Base-by-base conservation (phyloP, 306 rosid species). In the Herpetospermum pedunculosum region DNA sequence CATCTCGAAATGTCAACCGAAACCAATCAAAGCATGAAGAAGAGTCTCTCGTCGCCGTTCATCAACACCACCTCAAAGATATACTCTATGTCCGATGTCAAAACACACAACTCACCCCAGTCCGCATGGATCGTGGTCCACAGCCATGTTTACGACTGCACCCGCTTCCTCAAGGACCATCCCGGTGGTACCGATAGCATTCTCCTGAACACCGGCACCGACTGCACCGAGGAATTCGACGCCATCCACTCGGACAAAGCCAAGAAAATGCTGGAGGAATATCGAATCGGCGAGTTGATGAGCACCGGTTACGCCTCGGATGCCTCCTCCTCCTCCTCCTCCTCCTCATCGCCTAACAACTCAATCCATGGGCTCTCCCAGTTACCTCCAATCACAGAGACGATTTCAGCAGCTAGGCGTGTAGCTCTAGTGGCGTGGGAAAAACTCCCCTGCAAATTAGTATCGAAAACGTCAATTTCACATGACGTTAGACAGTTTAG, bases 241-340 rank as follows among this genome's bases (percentile, higher is more conserved):
- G 94, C 96, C 73, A 92, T 92, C 41, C 98, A 92, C 74, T 92
- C 96, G 11, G 89, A 85, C 76, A 92, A 87, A 73, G 98, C 98
- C 73, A 88, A 87, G 80, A 81, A 81, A 34, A 74, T 89, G 82
- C 87, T 92, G 15, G 84, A 92, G 16, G 90, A 84, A 0, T 90
- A 81, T 79, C 74, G 85, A 11, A 84, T 92, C 5, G 98, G 98
- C 0, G 87, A 87, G 83, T 74, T 92, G 38, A 35, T 84, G 15
- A 81, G 84, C 40, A 43, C 82, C 1, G 85, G 83, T 28, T 79
- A 84, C 75, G n/a, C 72, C 26, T 80, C 94, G 10, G 83, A 86
- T 28, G 2, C 54, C 49, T 12, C 49, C 19, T 81, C 73, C 40
- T 64, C 80, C 2, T 60, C 54, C 49, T 44, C 49, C 19, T 77